Conservation (phyloP, 768 basidiomycete species). For the Tulasnella sp. region DNA sequence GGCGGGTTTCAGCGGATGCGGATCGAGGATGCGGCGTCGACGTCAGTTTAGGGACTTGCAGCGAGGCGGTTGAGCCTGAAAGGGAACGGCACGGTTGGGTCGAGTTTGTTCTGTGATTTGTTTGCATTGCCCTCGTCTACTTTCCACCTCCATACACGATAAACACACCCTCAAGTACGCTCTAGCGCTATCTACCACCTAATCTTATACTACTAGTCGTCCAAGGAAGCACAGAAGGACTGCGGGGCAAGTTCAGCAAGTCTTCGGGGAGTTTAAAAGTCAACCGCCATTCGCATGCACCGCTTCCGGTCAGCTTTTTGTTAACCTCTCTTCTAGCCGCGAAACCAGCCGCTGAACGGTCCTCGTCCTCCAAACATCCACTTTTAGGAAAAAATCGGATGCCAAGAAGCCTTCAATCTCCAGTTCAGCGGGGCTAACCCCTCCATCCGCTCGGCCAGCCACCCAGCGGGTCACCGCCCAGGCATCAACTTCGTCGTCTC, state of each 20-base stretch:
- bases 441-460: conserved; percentile 35
- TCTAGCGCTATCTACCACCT: background rate
- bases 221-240: background rate
- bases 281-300: conserved; percentile 20
- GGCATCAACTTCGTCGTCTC: conserved; percentile 35
- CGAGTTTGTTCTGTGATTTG: conserved; percentile 10
- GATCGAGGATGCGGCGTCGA: background rate
- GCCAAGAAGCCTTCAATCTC: conserved; percentile 44
- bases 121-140: conserved; percentile 3
- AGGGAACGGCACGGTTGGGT: background rate
- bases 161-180: background rate
- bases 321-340: background rate
- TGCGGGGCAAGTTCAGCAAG: background rate
- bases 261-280: background rate
- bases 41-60: background rate
- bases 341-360: background rate
- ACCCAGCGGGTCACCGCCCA: conserved; percentile 31
- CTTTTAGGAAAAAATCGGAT: conserved; percentile 72
- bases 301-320: conserved; percentile 21
- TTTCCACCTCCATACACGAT: conserved; percentile 1
- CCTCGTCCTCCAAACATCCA: background rate
- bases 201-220: background rate
- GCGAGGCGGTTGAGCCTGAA: background rate
- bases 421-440: background rate
- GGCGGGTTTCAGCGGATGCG: background rate